Percentiles rank a stretch among this genome's conserved stretches.
Evolutionary conservation across 805 yeast species (phyloP).

Genomic region (Lipomyces japonicus): DNA sequence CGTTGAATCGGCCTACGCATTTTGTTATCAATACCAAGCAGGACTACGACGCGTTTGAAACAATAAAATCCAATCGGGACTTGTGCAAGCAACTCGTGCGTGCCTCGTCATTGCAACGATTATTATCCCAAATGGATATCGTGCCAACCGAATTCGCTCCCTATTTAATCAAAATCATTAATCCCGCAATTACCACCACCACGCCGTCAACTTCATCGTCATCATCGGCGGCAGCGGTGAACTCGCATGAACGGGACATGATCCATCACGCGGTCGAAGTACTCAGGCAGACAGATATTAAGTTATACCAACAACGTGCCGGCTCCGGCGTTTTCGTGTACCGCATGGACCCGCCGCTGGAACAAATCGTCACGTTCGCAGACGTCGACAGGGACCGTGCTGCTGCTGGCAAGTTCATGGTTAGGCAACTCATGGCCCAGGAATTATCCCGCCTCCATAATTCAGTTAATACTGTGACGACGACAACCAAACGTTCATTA

Average conservation of each 20-base stretch:
- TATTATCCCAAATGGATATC: conserved; percentile 13
- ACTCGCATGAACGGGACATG: conserved; percentile 6
- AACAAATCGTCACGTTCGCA: conserved; percentile 29
- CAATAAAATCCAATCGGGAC: conserved; percentile 33
- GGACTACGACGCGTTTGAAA: conserved; percentile 32
- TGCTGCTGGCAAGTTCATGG: conserved; percentile 13
- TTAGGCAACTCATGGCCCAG: conserved; percentile 14
- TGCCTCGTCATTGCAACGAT: conserved; percentile 19
- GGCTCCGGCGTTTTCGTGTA: conserved; percentile 35
- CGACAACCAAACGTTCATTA: background rate
- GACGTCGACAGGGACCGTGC: conserved; percentile 11
- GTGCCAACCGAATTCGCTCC: conserved; percentile 37
- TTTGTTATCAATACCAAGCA: background rate
- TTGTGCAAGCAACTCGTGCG: conserved; percentile 33
- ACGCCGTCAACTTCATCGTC: conserved; percentile 15
- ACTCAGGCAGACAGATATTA: conserved; percentile 31
- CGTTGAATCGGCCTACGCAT: too few species aligned
- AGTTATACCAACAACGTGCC: conserved; percentile 30
- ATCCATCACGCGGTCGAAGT: conserved; percentile 26
- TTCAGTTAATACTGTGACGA: conserved; percentile 1
- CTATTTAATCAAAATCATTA: conserved; percentile 31
- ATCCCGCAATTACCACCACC: conserved; percentile 31
- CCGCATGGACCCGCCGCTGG: conserved; percentile 39
- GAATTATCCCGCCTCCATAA: too few species aligned
- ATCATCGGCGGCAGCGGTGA: background rate